Evolutionary conservation across 805 yeast genomes (phyloP).

Genomic region (Nakazawaea pomicola): DNA sequence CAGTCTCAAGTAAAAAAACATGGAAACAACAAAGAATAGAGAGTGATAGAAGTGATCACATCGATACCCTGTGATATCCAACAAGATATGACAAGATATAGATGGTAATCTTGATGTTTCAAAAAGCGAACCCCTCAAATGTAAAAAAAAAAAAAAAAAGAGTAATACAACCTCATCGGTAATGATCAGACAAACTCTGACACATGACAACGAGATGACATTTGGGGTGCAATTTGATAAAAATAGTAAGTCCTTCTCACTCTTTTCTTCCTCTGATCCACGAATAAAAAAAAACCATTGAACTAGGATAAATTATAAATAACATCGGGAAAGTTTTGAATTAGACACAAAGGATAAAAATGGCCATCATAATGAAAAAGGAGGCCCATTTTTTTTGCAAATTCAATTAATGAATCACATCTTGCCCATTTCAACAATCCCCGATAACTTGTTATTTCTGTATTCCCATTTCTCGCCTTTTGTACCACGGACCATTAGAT

Average conservation of each 20-base stretch:
- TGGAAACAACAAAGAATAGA: background rate
- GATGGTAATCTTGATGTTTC: too few species aligned
- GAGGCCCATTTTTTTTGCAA: background rate
- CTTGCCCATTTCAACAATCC: background rate
- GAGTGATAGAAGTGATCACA: background rate
- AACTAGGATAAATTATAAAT: background rate
- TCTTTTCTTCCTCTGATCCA: too few species aligned
- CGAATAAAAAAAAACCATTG: background rate
- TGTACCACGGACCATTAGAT: conserved; percentile 33
- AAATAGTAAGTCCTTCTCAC: too few species aligned
- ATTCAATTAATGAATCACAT: background rate
- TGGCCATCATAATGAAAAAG: too few species aligned
- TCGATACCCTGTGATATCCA: background rate
- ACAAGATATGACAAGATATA: background rate
- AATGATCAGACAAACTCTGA: too few species aligned
- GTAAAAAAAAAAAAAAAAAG: too few species aligned
- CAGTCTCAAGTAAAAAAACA: too few species aligned
- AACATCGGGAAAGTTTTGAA: conserved; percentile 5
- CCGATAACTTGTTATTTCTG: conserved; percentile 18
- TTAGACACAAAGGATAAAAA: conserved; percentile 8
- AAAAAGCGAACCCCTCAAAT: background rate
- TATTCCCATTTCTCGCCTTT: conserved; percentile 25
- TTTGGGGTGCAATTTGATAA: too few species aligned
- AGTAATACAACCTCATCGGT: background rate
- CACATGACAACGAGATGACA: background rate